Conservation (phyloP, 2,329 filamentous ascomycete genomes). For the Clarireedia homoeocarpa region DNA sequence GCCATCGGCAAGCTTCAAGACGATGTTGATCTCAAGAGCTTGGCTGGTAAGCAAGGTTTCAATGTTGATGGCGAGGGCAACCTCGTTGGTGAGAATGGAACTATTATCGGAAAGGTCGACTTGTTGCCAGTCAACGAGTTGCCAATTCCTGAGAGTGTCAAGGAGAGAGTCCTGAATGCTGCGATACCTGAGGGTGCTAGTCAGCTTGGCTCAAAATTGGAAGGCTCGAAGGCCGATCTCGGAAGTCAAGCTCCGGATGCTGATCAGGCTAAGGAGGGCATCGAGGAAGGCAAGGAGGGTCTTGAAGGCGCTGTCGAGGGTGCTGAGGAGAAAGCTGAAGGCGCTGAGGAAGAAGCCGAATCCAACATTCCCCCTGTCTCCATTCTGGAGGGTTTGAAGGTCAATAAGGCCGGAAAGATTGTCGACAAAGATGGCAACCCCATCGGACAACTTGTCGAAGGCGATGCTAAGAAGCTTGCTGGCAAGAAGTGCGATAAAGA, state of each 20-base stretch:
- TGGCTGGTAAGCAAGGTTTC: slow-evolving; percentile 31
- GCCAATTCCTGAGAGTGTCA: slow-evolving; percentile 5
- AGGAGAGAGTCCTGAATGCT: slow-evolving; percentile 1
- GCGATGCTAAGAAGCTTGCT: slow-evolving; percentile 54
- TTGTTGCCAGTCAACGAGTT: slow-evolving; percentile 7
- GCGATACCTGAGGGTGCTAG: background rate
- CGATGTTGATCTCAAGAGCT: background rate
- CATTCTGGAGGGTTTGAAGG: slow-evolving; percentile 42
- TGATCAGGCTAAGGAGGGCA: background rate
- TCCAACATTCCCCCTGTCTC: slow-evolving; percentile 29
- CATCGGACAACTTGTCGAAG: slow-evolving; percentile 56
- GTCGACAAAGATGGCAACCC: slow-evolving; percentile 35
- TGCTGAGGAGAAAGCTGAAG: slow-evolving; percentile 27
- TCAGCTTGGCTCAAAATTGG: background rate
- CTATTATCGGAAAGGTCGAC: slow-evolving; percentile 48
- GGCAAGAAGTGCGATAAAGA: slow-evolving; percentile 58
- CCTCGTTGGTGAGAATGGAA: slow-evolving; percentile 49
- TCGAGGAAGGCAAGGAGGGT: background rate
- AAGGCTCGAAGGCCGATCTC: slow-evolving; percentile 2
- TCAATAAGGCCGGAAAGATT: slow-evolving; percentile 50
- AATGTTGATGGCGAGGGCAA: slow-evolving; percentile 52
- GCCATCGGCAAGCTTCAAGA: slow-evolving; percentile 7
- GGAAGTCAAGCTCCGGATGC: slow-evolving; percentile 1
- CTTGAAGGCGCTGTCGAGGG: slow-evolving; percentile 21
- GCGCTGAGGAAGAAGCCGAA: slow-evolving; percentile 44